Conservation (phyloP, 495 filamentous ascomycete species). For the Cladorrhinum samala region DNA sequence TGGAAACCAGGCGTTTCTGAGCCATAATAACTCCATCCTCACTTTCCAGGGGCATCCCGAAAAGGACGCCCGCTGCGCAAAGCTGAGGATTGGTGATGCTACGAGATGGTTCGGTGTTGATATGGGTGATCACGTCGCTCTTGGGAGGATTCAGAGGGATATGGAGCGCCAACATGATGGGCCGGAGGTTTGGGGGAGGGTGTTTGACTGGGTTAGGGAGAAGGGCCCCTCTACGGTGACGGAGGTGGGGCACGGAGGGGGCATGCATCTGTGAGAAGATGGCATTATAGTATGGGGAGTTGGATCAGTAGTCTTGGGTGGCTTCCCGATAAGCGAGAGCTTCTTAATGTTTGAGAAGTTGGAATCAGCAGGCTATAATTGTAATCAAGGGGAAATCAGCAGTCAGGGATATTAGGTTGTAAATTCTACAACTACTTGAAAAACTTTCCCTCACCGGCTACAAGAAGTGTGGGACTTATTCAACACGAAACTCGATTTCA, state of each 20-base stretch:
- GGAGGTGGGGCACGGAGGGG: not conserved
- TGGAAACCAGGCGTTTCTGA: conserved; percentile 36
- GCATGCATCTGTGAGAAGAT: not conserved
- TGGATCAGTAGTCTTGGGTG: not conserved
- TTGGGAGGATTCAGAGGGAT: conserved; percentile 9
- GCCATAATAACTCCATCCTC: conserved; percentile 34
- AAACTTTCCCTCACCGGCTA: too few species aligned
- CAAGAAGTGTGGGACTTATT: too few species aligned
- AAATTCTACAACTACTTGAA: too few species aligned
- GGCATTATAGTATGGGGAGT: not conserved
- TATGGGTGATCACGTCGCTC: conserved; percentile 14
- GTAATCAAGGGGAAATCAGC: too few species aligned
- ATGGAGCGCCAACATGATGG: conserved; percentile 38
- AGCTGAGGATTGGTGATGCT: conserved; percentile 32
- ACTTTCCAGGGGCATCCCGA: conserved; percentile 48
- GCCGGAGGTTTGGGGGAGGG: conserved; percentile 34
- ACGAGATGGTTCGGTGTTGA: conserved; percentile 37
- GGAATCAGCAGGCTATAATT: too few species aligned
- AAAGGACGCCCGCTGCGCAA: conserved; percentile 39
- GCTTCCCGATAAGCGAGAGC: too few species aligned
- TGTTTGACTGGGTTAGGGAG: conserved; percentile 39
- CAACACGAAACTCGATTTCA: too few species aligned
- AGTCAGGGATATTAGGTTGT: too few species aligned
- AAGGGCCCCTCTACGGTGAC: not conserved
- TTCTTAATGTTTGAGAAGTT: too few species aligned